Evolutionary conservation across 345 rosid genomes (phyloP), one percentile per base, ranked within the genome.

Genomic region (Durio zibethinus): DNA sequence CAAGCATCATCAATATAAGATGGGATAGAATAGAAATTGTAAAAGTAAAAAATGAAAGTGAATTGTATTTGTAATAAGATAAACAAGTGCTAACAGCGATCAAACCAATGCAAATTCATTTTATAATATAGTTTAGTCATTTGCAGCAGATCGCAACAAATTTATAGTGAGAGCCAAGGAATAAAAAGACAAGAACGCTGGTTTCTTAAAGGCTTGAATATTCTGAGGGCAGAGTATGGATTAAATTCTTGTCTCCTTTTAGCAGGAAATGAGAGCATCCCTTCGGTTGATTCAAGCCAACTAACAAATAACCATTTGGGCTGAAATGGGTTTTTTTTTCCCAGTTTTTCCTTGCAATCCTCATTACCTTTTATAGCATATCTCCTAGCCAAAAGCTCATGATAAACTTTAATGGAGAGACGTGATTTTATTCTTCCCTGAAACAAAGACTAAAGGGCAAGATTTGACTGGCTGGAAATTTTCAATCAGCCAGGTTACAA

Each of bases 201-300:
- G 72, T 14, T 61, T 61, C 65, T 61, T 29, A 57, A 57, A 57
- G 14, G 61, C 31, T 23, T 25, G 5, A 16, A 65, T 16, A 35
- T 11, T 33, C 76, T 9, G 18, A 11, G n/a, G 40, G 27, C 62
- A 20, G 47, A 72, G 10, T 9, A 35, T 11, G 52, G 53, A 36
- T 23, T 38, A 73, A 73, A 57, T 57, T 40, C 60, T 59, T 40
- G 50, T 29, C 27, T 31, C 54, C 7, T 10, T 71, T 70, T 29
- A 71, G 74, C 74, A 71, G 74, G 60, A 71, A 50, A 50, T 7
- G 4, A 62, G 67, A 62, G 11, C 42, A 29, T 62, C 67, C 67
- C 15, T 29, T 31, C 21, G 6, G 64, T 27, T 11, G 64, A 33
- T 20, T 35, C 42, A 10, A 7, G 74, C 21, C 27, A 29, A 47